Evolutionary conservation across 371 early-diverging fungal genomes (phyloP).

Genomic region (Syncephalastrum sp.): DNA sequence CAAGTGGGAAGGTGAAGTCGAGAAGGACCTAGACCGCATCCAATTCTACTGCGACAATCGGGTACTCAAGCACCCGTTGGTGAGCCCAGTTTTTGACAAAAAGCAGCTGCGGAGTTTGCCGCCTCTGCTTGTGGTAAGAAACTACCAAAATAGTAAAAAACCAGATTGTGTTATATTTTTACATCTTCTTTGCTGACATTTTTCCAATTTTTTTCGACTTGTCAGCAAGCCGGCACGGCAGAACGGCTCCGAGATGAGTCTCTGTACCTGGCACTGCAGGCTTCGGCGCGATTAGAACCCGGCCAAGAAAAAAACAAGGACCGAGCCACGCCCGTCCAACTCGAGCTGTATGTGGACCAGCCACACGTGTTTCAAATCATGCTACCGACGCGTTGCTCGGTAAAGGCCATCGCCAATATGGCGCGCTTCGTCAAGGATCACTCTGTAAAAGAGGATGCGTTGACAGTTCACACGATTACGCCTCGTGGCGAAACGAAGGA

Average conservation of each 20-base stretch:
- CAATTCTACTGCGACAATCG: conserved; percentile 59
- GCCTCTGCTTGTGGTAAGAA: conserved; percentile 42
- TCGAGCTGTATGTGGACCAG: conserved; percentile 67
- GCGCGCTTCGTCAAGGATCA: conserved; percentile 25
- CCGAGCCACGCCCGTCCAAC: conserved; percentile 22
- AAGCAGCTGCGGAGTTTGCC: conserved; percentile 39
- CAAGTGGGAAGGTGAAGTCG: conserved; percentile 7
- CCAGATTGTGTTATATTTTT: neutral
- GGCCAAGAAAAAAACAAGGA: conserved; percentile 16
- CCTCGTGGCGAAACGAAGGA: conserved; percentile 26
- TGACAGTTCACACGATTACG: conserved; percentile 14
- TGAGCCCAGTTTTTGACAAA: conserved; percentile 52
- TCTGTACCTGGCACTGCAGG: conserved; percentile 35
- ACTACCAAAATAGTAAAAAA: neutral
- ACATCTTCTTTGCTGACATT: neutral
- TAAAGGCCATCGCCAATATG: conserved; percentile 19
- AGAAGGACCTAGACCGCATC: conserved; percentile 35
- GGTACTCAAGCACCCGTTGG: conserved; percentile 44
- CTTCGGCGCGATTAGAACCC: conserved; percentile 22
- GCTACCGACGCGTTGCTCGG: conserved; percentile 20
- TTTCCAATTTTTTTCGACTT: conserved; percentile 1
- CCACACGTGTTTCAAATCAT: conserved; percentile 76
- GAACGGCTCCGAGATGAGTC: conserved; percentile 73
- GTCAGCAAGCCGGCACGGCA: conserved; percentile 62
- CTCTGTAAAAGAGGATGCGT: conserved; percentile 1